phyloP scores from a whole-genome alignment of 108 stramenopile genomes.

The Schizochytrium sp. region DNA sequence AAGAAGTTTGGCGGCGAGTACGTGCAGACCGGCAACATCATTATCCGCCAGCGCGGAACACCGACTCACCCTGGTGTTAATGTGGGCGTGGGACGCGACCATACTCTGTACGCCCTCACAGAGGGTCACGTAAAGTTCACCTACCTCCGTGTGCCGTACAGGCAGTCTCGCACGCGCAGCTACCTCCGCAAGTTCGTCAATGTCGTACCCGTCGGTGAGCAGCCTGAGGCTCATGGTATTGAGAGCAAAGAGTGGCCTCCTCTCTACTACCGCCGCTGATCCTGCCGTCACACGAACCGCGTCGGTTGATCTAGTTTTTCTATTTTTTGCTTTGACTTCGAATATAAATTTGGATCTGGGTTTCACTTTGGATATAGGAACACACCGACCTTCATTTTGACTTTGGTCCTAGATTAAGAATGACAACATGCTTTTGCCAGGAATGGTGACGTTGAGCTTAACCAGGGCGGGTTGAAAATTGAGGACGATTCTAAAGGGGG shows the following conservation, averaged over 20 bases:
- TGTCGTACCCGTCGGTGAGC: background rate
- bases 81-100: slow-evolving; percentile 92
- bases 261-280: background rate
- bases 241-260: background rate
- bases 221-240: background rate
- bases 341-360: too few species aligned
- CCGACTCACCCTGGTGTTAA: slow-evolving; percentile 76
- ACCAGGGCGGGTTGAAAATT: too few species aligned
- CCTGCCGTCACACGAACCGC: background rate
- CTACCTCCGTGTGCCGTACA: slow-evolving; percentile 62
- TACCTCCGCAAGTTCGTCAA: slow-evolving; percentile 12
- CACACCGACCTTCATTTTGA: too few species aligned
- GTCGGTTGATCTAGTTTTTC: background rate
- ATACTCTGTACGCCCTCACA: slow-evolving; percentile 89
- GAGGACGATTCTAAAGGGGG: too few species aligned
- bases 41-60: slow-evolving; percentile 94
- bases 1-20: slow-evolving; percentile 85
- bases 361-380: too few species aligned
- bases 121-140: slow-evolving; percentile 84
- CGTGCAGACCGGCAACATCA: slow-evolving; percentile 89
- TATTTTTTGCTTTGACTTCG: background rate
- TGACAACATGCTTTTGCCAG: too few species aligned
- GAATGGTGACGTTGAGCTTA: too few species aligned
- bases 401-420: too few species aligned
- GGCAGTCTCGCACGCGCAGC: slow-evolving; percentile 15